Evolutionary conservation across 1,139 yeast genomes (phyloP).

Genomic region (Arxiozyma telluris): DNA sequence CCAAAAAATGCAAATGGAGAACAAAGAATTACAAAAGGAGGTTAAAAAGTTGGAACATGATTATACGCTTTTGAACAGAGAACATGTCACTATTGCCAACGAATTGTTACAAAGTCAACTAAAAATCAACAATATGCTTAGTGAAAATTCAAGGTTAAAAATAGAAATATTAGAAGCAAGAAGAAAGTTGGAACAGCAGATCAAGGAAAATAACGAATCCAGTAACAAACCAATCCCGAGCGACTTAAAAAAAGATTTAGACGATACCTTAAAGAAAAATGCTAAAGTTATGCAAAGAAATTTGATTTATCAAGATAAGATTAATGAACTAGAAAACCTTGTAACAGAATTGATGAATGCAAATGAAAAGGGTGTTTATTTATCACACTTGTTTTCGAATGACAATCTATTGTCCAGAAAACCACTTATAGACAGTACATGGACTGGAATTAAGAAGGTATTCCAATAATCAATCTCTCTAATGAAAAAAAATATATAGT

Average conservation of each 20-base stretch:
- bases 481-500: background rate
- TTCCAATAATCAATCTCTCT: conserved; percentile 9
- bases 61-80: conserved; percentile 62
- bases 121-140: conserved; percentile 54
- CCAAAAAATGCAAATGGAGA: conserved; percentile 51
- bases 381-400: background rate
- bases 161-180: conserved; percentile 45
- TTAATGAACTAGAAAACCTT: conserved; percentile 21
- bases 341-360: conserved; percentile 9
- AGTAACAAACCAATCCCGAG: conserved; percentile 29
- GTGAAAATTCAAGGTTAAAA: conserved; percentile 52
- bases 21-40: conserved; percentile 65
- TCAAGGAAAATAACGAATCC: conserved; percentile 24
- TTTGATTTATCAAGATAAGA: conserved; percentile 42
- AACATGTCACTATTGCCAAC: conserved; percentile 70
- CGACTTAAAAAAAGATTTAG: conserved; percentile 37
- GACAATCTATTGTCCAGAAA: conserved; percentile 3
- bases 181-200: conserved; percentile 27
- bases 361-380: conserved; percentile 8
- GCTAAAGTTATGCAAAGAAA: conserved; percentile 49
- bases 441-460: conserved; percentile 22
- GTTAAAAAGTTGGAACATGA: conserved; percentile 67
- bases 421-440: conserved; percentile 13
- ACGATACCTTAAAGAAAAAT: conserved; percentile 50
- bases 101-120: conserved; percentile 60